Evolutionary conservation across 108 stramenopile genomes (phyloP).

Genomic region (Pseudonitzschia delicatissima): DNA sequence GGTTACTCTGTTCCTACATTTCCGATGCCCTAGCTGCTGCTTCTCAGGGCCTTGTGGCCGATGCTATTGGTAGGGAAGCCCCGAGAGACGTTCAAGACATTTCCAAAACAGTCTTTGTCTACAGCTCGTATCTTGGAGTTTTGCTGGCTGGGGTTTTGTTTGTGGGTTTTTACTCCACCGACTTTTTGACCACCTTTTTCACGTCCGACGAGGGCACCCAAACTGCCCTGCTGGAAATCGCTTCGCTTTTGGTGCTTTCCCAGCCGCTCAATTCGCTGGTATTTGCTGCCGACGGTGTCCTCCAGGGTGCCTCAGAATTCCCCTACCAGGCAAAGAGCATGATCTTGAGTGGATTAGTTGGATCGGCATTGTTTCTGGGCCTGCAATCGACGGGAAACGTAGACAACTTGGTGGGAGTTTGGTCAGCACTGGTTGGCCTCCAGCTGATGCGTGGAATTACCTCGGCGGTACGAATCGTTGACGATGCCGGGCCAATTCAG

Average conservation of each 20-base stretch:
- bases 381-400: constrained; percentile 35
- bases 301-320: constrained; percentile 84
- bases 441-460: constrained; percentile 79
- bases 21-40: constrained; percentile 82
- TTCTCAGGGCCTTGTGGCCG: constrained; percentile 77
- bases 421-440: constrained; percentile 68
- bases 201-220: constrained; percentile 67
- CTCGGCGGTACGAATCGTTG: constrained; percentile 64
- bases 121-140: constrained; percentile 60
- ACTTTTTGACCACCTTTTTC: constrained; percentile 61
- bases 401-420: constrained; percentile 72
- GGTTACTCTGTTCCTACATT: constrained; percentile 80
- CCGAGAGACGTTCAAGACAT: constrained; percentile 36
- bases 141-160: constrained; percentile 43
- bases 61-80: constrained; percentile 69
- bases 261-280: constrained; percentile 85
- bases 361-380: constrained; percentile 41
- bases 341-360: constrained; percentile 63
- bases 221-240: constrained; percentile 50
- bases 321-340: constrained; percentile 79
- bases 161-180: constrained; percentile 50
- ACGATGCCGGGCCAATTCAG: constrained; percentile 67
- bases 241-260: constrained; percentile 65
- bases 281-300: constrained; percentile 85
- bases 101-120: constrained; percentile 65